Evolutionary conservation across 306 rosid genomes (phyloP).

Genomic region (Lotus japonicus): DNA sequence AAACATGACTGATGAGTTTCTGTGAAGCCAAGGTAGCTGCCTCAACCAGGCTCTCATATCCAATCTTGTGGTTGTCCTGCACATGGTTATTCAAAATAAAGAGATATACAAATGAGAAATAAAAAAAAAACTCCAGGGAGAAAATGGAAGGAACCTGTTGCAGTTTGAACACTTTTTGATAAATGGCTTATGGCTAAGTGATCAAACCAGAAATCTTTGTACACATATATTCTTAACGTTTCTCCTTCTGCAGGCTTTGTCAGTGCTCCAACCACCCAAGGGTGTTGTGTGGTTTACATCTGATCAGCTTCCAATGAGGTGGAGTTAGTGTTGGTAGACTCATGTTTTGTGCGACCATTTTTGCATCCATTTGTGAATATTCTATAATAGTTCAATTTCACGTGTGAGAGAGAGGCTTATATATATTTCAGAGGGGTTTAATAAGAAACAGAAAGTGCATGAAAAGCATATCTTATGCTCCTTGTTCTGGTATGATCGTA

Average conservation of each 20-base stretch:
- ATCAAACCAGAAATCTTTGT: constrained; percentile 67
- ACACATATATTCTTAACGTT: constrained; percentile 19
- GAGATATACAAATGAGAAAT: too few species aligned
- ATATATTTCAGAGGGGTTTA: neutral
- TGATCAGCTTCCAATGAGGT: constrained; percentile 20
- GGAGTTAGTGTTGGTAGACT: constrained; percentile 15
- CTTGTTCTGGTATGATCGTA: neutral
- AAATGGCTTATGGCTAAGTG: constrained; percentile 59
- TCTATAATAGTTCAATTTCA: neutral
- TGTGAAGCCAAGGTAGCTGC: constrained; percentile 50
- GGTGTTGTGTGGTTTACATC: neutral
- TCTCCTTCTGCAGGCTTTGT: constrained; percentile 30
- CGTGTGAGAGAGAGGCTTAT: neutral
- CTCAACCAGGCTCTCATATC: constrained; percentile 66
- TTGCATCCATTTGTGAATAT: constrained; percentile 44
- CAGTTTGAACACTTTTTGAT: constrained; percentile 58
- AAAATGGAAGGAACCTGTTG: constrained; percentile 45
- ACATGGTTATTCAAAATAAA: constrained; percentile 9
- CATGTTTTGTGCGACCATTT: constrained; percentile 22
- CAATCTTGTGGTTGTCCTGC: constrained; percentile 65
- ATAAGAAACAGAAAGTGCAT: constrained; percentile 20
- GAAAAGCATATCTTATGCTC: constrained; percentile 10
- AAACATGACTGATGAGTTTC: constrained; percentile 35
- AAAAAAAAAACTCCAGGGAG: too few species aligned
- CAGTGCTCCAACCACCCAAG: constrained; percentile 37